Conservation (phyloP, 2,329 filamentous ascomycete genomes). For the Verticillium alfalfae region DNA sequence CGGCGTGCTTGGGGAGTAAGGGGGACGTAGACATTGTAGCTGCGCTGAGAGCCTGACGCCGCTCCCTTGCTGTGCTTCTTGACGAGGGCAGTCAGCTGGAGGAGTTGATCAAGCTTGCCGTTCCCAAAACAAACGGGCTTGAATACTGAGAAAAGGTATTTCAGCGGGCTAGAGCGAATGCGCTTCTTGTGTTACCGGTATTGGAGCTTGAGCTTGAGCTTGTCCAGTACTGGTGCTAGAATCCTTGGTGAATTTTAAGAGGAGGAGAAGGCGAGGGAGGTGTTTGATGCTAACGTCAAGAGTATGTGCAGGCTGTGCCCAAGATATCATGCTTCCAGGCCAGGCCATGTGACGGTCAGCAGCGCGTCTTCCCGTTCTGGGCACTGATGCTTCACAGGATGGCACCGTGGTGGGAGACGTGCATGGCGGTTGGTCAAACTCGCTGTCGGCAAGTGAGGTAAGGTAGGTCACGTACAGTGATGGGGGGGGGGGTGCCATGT, state of each 20-base stretch:
- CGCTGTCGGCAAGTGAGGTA: not conserved
- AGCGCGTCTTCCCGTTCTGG: not conserved
- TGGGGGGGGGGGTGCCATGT: not conserved
- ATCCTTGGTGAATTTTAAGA: not conserved
- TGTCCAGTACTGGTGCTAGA: not conserved
- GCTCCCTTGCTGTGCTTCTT: not conserved
- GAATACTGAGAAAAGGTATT: not conserved
- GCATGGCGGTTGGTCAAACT: not conserved
- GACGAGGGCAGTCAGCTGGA: not conserved
- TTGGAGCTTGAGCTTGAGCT: not conserved
- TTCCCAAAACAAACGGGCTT: not conserved
- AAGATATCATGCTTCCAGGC: not conserved
- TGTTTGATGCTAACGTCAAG: not conserved
- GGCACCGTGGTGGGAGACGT: not conserved
- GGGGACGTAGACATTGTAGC: not conserved
- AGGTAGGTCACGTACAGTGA: not conserved
- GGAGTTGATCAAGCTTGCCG: not conserved
- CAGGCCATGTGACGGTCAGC: not conserved
- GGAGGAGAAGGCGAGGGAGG: not conserved
- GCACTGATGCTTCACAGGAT: not conserved
- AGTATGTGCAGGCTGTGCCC: not conserved
- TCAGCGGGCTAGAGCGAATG: not conserved
- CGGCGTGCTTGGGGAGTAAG: constrained; percentile 3
- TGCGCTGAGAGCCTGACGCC: not conserved
- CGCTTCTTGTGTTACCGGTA: not conserved